phyloP scores from a whole-genome alignment of 768 basidiomycete genomes.

The Cystoderma amianthinum region DNA sequence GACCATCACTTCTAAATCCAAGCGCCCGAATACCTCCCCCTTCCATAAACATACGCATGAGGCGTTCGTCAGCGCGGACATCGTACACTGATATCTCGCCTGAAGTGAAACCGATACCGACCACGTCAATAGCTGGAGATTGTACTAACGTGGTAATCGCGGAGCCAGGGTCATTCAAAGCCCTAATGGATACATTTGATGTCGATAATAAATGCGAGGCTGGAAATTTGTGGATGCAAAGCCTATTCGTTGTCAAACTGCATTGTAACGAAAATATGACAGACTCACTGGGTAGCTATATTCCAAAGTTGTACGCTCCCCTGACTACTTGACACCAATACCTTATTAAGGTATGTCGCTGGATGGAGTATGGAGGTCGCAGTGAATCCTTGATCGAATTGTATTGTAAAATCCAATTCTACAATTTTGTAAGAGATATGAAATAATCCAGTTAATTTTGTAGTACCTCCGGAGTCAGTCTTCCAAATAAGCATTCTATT shows the following conservation, averaged over 20 bases:
- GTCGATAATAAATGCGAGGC: slow-evolving; percentile 42
- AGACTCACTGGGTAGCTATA: slow-evolving; percentile 66
- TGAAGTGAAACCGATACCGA: slow-evolving; percentile 86
- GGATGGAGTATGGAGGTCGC: slow-evolving; percentile 88
- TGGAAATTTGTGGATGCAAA: slow-evolving; percentile 77
- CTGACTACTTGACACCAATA: slow-evolving; percentile 76
- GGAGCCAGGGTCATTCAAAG: slow-evolving; percentile 16
- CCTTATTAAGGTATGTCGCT: slow-evolving; percentile 94
- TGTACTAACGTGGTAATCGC: slow-evolving; percentile 79
- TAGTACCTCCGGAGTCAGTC: slow-evolving; percentile 50
- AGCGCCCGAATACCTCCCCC: slow-evolving; percentile 72
- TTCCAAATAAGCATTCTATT: slow-evolving; percentile 75
- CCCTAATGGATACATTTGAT: slow-evolving; percentile 18
- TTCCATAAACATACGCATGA: slow-evolving; percentile 89
- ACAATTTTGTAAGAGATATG: slow-evolving; percentile 3
- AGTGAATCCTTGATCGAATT: slow-evolving; percentile 79
- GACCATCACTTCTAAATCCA: slow-evolving; percentile 83
- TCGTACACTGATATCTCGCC: slow-evolving; percentile 90
- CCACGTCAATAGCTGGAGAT: slow-evolving; percentile 93
- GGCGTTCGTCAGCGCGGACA: slow-evolving; percentile 79
- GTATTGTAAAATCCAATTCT: slow-evolving; percentile 63
- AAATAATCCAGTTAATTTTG: slow-evolving; percentile 6
- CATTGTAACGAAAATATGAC: not conserved
- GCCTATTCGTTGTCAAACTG: no score
- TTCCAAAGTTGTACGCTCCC: slow-evolving; percentile 94